Evolutionary conservation across 129 eudicot species (phyloP).

Genomic region (Sambucus nigra): DNA sequence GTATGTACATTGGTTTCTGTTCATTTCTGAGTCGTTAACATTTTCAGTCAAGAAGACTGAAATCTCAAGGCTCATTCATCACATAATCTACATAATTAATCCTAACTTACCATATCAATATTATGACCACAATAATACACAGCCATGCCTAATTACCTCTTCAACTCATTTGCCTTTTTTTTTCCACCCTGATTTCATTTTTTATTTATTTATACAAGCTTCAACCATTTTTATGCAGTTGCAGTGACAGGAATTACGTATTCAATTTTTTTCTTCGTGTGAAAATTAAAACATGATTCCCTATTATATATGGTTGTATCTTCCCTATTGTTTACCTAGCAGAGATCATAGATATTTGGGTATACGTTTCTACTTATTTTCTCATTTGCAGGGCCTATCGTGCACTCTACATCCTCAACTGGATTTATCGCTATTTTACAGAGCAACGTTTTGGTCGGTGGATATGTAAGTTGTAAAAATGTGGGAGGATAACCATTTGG

Average conservation of each 20-base stretch:
- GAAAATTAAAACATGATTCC: too few relatives aligned
- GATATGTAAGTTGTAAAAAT: constrained; percentile 46
- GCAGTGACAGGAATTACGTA: background rate
- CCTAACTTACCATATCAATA: too few relatives aligned
- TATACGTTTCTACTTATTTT: background rate
- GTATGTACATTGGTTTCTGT: too few relatives aligned
- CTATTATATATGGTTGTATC: background rate
- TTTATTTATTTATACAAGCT: background rate
- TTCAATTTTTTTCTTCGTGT: background rate
- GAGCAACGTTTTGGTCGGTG: constrained; percentile 52
- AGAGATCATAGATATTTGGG: background rate
- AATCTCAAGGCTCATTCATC: too few relatives aligned
- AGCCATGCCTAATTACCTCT: too few relatives aligned
- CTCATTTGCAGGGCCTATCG: constrained; percentile 65
- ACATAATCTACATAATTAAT: too few relatives aligned
- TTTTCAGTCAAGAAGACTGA: too few relatives aligned
- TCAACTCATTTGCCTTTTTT: too few relatives aligned
- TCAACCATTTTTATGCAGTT: background rate
- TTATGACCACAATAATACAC: too few relatives aligned
- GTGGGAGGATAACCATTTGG: background rate
- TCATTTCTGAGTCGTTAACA: too few relatives aligned
- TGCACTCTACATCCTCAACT: constrained; percentile 73
- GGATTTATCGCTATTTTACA: constrained; percentile 78
- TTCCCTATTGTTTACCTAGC: background rate
- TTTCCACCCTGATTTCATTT: too few relatives aligned